Base-by-base conservation (phyloP, 2,329 filamentous ascomycete species). In the Aaosphaeria pasadenensis region DNA sequence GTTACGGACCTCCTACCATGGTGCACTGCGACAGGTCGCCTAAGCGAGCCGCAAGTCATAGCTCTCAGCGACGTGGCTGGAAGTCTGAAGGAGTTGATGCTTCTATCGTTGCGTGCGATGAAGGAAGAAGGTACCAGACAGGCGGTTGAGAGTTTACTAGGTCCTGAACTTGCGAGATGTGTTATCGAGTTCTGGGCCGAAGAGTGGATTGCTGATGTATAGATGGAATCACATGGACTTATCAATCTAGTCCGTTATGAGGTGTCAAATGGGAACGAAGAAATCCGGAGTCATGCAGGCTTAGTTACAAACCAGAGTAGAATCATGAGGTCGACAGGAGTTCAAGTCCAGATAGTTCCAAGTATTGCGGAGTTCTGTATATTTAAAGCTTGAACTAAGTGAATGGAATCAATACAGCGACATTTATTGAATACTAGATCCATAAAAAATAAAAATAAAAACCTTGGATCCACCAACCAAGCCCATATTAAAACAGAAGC, bases 111-210 rank as follows among this genome's bases (percentile, higher is more conserved):
- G 38, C 31, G 51, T 3, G 62, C 62, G 17, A 42, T 45, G 7
- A 46, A 52, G 6, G 60, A 62, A 30, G 55, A 46, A 5, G 45
- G 49, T 39, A 43, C 46, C 29, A 47, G 41, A 28, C 54, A 17
- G 35, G 42, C 41, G 7, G 39, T 70, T n/a, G 52, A 55, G 39
- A 30, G 33, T 7, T 56, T 60, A 5, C 47, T 71, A 24, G 69
- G 64, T 1, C 30, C 6, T 7, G 50, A 57, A 30, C 51, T 41
- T 29, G 54, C 61, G 11, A 28, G 30, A 6, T 52, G 54, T 11
- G 51, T 71, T 33, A 51, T 58, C 1, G 63, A 67, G 13, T 71
- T 71, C 50, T 71, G 64, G 42, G 42, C 29, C 6, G 62, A 64
- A 3, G 67, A 71, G 50, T 70, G 59, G 55, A 60, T 49, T 52